These are phyloP conservation scores for Podaxis sp. DNA, from an alignment of 768 basidiomycete species.

Conservation along the genomic window DNA sequence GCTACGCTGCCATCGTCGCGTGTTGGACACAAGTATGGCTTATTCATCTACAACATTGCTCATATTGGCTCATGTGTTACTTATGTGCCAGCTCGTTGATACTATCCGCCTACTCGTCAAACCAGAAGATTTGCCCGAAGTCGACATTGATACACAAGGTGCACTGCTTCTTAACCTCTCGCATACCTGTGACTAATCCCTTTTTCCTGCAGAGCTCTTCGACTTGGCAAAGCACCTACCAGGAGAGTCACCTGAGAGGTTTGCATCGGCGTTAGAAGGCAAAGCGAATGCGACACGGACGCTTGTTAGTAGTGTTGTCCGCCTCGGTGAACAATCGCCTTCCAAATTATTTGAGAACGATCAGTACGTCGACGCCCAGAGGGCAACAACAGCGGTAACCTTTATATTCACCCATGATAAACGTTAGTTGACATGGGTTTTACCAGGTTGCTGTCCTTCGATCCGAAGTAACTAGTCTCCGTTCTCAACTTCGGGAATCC, in stretches of 20 bases:
- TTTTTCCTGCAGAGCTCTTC: constrained; percentile 40
- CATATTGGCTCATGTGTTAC: neutral
- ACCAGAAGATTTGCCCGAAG: constrained; percentile 47
- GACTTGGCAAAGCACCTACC: constrained; percentile 43
- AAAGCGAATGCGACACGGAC: constrained; percentile 58
- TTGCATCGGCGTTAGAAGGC: constrained; percentile 48
- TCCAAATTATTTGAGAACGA: constrained; percentile 35
- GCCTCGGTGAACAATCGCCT: constrained; percentile 37
- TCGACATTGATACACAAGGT: constrained; percentile 45
- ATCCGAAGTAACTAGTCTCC: constrained; percentile 55
- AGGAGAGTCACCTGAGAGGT: constrained; percentile 35
- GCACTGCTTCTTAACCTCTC: constrained; percentile 14
- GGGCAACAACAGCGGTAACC: constrained; percentile 57
- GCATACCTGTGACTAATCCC: constrained; percentile 3
- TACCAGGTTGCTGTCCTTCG: constrained; percentile 55
- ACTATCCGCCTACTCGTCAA: constrained; percentile 61
- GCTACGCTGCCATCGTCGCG: constrained; percentile 70
- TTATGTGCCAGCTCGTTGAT: constrained; percentile 53
- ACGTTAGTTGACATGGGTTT: neutral
- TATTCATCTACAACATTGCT: neutral
- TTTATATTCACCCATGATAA: neutral
- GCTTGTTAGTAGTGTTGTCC: constrained; percentile 59
- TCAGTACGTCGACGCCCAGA: constrained; percentile 48
- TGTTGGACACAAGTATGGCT: constrained; percentile 74
- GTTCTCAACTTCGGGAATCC: constrained; percentile 48